Conservation (phyloP, 495 filamentous ascomycete genomes). For the Daldinia childiae region DNA sequence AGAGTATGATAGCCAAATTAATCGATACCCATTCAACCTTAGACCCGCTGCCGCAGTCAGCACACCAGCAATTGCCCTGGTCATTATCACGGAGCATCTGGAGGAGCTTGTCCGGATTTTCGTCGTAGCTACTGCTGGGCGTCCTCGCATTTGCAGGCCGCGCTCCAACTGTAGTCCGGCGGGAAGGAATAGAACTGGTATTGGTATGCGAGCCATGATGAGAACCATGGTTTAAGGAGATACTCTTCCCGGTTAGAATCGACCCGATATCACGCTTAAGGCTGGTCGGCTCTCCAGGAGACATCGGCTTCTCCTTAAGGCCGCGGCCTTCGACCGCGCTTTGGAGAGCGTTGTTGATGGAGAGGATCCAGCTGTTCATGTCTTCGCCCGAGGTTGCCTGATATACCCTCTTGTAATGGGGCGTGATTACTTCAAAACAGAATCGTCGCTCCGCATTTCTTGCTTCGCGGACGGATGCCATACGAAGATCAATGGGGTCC, state of each 20-base stretch:
- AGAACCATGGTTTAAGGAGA: constrained; percentile 70
- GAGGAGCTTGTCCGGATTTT: constrained; percentile 79
- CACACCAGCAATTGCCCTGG: constrained; percentile 92
- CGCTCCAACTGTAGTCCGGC: constrained; percentile 87
- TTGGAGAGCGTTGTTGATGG: constrained; percentile 97
- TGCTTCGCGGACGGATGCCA: constrained; percentile 96
- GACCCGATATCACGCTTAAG: constrained; percentile 86
- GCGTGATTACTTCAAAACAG: constrained; percentile 98
- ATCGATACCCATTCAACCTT: constrained; percentile 99
- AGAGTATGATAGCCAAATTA: constrained; percentile 94
- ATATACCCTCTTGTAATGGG: constrained; percentile 95
- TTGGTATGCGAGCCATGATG: constrained; percentile 56
- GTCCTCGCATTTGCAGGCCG: constrained; percentile 77
- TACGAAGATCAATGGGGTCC: constrained; percentile 96
- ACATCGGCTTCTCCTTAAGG: constrained; percentile 59
- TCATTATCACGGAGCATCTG: constrained; percentile 90
- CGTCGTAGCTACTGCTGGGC: constrained; percentile 77
- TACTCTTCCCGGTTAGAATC: constrained; percentile 91
- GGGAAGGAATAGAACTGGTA: constrained; percentile 66
- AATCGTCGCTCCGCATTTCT: constrained; percentile 94
- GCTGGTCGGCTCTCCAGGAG: constrained; percentile 61
- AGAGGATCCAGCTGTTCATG: constrained; percentile 95
- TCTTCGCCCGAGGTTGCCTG: constrained; percentile 98
- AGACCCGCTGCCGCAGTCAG: constrained; percentile 88
- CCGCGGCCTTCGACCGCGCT: constrained; percentile 90